Conservation (phyloP, 129 eudicot genomes). For the Tanacetum coccineum region DNA sequence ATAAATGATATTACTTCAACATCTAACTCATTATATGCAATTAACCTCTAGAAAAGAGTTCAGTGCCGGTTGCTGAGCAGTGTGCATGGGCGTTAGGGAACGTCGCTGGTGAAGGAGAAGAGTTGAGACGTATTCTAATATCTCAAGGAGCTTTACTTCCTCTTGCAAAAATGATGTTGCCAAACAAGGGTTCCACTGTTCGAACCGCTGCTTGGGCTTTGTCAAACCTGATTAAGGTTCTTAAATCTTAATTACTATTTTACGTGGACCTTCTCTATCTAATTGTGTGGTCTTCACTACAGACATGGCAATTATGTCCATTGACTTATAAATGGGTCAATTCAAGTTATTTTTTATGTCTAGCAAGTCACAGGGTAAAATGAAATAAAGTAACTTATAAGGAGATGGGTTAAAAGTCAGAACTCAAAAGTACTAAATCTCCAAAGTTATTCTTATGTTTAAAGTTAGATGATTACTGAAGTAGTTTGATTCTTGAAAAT, state of each 20-base stretch:
- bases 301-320: not conserved
- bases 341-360: not conserved
- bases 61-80: constrained; percentile 86
- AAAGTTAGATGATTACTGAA: no score
- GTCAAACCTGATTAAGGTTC: constrained; percentile 92
- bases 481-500: not conserved
- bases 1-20: not conserved
- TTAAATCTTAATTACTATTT: constrained; percentile 9
- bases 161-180: constrained; percentile 94
- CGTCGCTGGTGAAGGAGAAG: constrained; percentile 98
- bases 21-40: constrained; percentile 23
- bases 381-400: not conserved
- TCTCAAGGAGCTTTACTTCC: constrained; percentile 88
- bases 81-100: constrained; percentile 99
- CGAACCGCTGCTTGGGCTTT: constrained; percentile 98
- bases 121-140: constrained; percentile 66
- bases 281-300: no score
- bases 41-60: constrained; percentile 70
- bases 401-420: not conserved
- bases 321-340: not conserved
- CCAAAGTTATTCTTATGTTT: no score
- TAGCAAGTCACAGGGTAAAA: not conserved
- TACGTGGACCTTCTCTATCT: not conserved
- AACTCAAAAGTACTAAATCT: no score
- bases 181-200: constrained; percentile 87